Percentiles rank a stretch among this genome's conserved stretches.
Conservation (phyloP, 495 filamentous ascomycete genomes). For the Penicillium canescens region DNA sequence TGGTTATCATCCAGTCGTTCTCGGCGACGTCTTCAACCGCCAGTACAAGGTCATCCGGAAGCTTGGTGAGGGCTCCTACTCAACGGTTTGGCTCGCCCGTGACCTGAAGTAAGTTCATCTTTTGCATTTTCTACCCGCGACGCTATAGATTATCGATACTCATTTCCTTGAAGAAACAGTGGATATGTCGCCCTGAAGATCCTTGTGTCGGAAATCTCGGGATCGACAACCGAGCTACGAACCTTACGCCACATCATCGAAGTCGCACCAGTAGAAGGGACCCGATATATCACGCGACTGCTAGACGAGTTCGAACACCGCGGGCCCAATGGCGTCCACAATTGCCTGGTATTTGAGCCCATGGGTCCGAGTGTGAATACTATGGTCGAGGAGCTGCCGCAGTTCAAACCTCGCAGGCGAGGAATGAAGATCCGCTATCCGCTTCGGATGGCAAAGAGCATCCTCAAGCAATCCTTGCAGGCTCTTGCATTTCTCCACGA, state of each 20-base stretch:
- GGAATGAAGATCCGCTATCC: slow-evolving; percentile 35
- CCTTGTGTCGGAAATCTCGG: slow-evolving; percentile 22
- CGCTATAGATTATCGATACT: slow-evolving; percentile 9
- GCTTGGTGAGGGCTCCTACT: slow-evolving; percentile 44
- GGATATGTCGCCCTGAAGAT: slow-evolving; percentile 43
- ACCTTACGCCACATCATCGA: slow-evolving; percentile 27
- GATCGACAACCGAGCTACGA: slow-evolving; percentile 18
- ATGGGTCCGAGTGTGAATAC: slow-evolving; percentile 43
- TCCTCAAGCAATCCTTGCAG: slow-evolving; percentile 40
- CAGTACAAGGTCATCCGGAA: slow-evolving; percentile 45
- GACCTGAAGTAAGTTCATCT: slow-evolving; percentile 27
- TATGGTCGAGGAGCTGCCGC: slow-evolving; percentile 34
- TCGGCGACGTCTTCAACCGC: slow-evolving; percentile 39
- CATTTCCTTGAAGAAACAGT: slow-evolving; percentile 16
- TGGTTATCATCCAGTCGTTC: slow-evolving; percentile 43
- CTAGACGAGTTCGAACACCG: slow-evolving; percentile 42
- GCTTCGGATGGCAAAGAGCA: slow-evolving; percentile 37
- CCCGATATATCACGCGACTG: slow-evolving; percentile 33
- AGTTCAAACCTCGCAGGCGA: slow-evolving; percentile 22
- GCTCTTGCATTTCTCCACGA: slow-evolving; percentile 42
- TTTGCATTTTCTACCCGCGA: slow-evolving; percentile 2
- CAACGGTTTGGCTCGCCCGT: slow-evolving; percentile 47
- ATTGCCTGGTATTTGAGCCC: slow-evolving; percentile 49
- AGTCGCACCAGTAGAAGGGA: slow-evolving; percentile 11
- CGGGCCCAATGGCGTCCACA: slow-evolving; percentile 50